Base-by-base conservation (phyloP, 2,329 filamentous ascomycete species). In the Chaetomium strumarium region DNA sequence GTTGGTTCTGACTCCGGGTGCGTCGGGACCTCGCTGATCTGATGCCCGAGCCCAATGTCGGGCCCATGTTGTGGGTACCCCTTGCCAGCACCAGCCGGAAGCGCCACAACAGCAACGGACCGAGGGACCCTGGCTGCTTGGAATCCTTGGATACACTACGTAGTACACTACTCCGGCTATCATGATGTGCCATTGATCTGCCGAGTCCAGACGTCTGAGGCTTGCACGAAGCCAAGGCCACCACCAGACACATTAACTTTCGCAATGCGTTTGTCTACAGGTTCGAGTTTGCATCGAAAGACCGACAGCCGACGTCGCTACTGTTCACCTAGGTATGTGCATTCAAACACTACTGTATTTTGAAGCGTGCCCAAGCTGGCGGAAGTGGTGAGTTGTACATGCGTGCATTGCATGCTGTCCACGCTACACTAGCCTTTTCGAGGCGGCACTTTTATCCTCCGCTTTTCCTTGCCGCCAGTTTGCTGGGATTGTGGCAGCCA, bases 121-220 rank as follows among this genome's bases (percentile, higher is more conserved):
- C 38, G 51, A 55, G 44, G 49, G 55, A 46, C 52, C 17, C 42
- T 44, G 40, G 44, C 47, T 41, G 37, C n/a, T n/a, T n/a, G n/a
- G n/a, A n/a, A n/a, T n/a, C n/a, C n/a, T n/a, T n/a, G n/a, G n/a
- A n/a, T n/a, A n/a, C n/a, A n/a, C n/a, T n/a, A n/a, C n/a, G n/a
- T n/a, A n/a, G n/a, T n/a, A n/a, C n/a, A n/a, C n/a, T 51, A 46
- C 45, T 55, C 49, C 46, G 52, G 63, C 47, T 50, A 46, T 55
- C 49, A 31, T 53, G 60, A 63, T 64, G 24, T 63, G 64, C 61
- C 64, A 64, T 63, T 66, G 68, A 70, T 72, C 65, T 65, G 61
- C 65, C 56, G 63, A 68, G 65, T 61, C 67, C 67, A 70, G 70
- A 71, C 68, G 66, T 66, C 64, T 62, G 60, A 66, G 64, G 63